A percentile compares a stretch with the other conserved stretches of the same genome.
These are phyloP conservation scores for Alternaria ventricosa DNA, from an alignment of 2,329 filamentous ascomycete species.

Conservation along the genomic window DNA sequence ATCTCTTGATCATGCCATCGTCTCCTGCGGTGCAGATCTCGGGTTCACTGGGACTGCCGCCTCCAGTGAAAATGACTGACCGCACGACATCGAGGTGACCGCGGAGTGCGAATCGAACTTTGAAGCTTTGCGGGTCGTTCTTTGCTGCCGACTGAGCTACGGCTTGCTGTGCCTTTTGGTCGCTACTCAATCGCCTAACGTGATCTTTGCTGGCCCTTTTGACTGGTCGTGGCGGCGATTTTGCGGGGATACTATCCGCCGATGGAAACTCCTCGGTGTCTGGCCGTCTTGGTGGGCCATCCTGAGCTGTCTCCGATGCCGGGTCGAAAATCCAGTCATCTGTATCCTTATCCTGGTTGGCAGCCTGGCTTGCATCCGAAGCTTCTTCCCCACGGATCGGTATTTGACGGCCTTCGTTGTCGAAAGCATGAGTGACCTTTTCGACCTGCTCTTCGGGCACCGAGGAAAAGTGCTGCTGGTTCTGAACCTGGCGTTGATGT, in stretches of 20 bases:
- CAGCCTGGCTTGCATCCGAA: constrained; percentile 45
- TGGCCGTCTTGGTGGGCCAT: constrained; percentile 67
- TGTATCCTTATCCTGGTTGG: constrained; percentile 55
- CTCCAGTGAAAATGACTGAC: constrained; percentile 94
- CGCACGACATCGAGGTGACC: constrained; percentile 94
- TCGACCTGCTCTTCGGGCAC: constrained; percentile 63
- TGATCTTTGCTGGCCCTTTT: constrained; percentile 73
- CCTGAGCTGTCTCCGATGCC: constrained; percentile 63
- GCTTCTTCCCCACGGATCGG: constrained; percentile 52
- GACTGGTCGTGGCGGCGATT: constrained; percentile 74
- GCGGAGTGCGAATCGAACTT: constrained; percentile 87
- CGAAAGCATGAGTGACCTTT: constrained; percentile 64
- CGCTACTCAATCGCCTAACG: constrained; percentile 65
- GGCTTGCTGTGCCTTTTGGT: constrained; percentile 65
- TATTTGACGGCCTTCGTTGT: constrained; percentile 63
- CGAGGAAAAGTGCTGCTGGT: constrained; percentile 49
- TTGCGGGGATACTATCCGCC: constrained; percentile 76
- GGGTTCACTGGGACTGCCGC: constrained; percentile 91
- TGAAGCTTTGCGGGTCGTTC: constrained; percentile 79
- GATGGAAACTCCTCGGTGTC: constrained; percentile 89
- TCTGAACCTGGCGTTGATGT: constrained; percentile 39
- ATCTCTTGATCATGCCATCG: constrained; percentile 94
- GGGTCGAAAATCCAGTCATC: constrained; percentile 95
- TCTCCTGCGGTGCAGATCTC: constrained; percentile 97
- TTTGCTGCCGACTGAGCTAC: constrained; percentile 54